phyloP scores from a whole-genome alignment of 78 protist species.

The Blattamonas nauphoetae region DNA sequence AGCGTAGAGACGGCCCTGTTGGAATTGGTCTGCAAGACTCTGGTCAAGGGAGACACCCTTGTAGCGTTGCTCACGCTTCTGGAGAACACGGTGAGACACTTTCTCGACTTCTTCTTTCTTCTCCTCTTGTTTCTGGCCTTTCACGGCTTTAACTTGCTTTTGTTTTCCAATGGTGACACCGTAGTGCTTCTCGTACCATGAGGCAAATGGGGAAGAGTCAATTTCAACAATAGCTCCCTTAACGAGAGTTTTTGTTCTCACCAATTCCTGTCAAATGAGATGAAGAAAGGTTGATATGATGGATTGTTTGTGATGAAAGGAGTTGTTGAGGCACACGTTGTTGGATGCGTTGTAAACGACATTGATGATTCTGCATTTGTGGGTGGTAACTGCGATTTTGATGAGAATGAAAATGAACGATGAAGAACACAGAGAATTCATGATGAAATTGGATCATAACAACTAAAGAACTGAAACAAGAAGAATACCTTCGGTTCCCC shows the following conservation, averaged over 20 bases:
- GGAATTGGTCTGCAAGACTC: constrained; percentile 74
- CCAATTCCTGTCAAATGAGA: no score
- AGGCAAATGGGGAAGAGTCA: constrained; percentile 92
- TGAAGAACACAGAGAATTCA: not conserved
- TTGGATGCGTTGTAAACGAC: no score
- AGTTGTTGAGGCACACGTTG: constrained; percentile 96
- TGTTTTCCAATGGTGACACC: constrained; percentile 74
- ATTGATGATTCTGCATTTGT: constrained; percentile 77
- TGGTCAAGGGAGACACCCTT: no score
- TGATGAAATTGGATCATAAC: constrained; percentile 1
- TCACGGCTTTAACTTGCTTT: constrained; percentile 22
- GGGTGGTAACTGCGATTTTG: constrained; percentile 33
- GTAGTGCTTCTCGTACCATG: no score
- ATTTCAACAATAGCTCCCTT: constrained; percentile 82
- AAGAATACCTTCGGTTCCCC: constrained; percentile 67
- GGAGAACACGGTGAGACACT: no score
- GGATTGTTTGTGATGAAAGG: no score
- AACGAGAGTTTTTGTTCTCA: constrained; percentile 97
- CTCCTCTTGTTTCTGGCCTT: no score
- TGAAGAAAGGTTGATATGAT: no score
- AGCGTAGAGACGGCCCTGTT: constrained; percentile 87
- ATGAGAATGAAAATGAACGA: no score
- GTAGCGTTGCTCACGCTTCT: no score
- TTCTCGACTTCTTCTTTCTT: no score
- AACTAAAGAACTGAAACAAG: no score